These are phyloP conservation scores for Trichophyton verrucosum DNA, from an alignment of 2,329 filamentous ascomycete genomes.

Conservation along the genomic window DNA sequence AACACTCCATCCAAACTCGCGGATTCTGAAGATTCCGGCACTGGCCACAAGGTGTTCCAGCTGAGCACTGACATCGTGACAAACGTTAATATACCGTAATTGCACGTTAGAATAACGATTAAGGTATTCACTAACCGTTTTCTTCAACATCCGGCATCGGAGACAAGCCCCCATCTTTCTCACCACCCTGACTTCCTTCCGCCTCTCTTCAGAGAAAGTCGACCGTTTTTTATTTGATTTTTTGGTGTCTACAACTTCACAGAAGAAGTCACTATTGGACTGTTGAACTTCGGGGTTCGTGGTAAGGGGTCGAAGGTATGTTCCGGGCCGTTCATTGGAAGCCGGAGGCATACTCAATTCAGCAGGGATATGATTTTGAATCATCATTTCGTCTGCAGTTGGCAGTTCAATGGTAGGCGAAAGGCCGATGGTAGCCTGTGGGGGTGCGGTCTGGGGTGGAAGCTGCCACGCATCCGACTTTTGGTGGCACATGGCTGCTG, in stretches of 20 bases:
- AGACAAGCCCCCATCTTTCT: conserved; percentile 50
- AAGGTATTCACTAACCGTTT: conserved; percentile 31
- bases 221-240: conserved; percentile 39
- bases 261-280: conserved; percentile 24
- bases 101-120: not conserved
- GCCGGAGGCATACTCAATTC: not conserved
- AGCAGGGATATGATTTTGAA: not conserved
- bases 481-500: conserved; percentile 18
- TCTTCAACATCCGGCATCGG: conserved; percentile 53
- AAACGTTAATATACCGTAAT: not conserved
- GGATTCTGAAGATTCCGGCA: conserved; percentile 49
- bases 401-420: not conserved
- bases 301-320: conserved; percentile 32
- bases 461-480: conserved; percentile 12
- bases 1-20: conserved; percentile 49
- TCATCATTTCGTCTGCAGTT: not conserved
- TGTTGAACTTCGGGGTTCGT: conserved; percentile 30
- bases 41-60: conserved; percentile 47
- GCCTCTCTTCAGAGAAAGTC: conserved; percentile 44
- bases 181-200: conserved; percentile 48
- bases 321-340: conserved; percentile 3
- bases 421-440: conserved; percentile 18
- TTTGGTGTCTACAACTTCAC: conserved; percentile 17
- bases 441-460: not conserved
- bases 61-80: conserved; percentile 36